A percentile compares a stretch with the other conserved stretches of the same genome.
These are phyloP conservation scores for Talaromyces sp. DNA, from an alignment of 2,329 filamentous ascomycete species.

Conservation along the genomic window DNA sequence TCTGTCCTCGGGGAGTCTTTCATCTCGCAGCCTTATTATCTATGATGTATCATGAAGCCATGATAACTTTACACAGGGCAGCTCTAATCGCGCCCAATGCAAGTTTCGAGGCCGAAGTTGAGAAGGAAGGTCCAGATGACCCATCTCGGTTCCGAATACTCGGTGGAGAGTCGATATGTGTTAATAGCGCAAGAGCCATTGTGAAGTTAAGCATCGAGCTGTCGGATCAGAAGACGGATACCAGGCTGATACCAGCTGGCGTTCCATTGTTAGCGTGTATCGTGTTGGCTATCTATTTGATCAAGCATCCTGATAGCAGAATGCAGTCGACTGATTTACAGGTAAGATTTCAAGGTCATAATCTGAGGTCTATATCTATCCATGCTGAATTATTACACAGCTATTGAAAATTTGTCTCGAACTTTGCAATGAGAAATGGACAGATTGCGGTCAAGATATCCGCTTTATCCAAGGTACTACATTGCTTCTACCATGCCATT, in stretches of 20 bases:
- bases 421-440: constrained; percentile 14
- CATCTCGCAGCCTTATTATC: constrained; percentile 9
- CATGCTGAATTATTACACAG: not conserved
- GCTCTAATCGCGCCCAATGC: constrained; percentile 10
- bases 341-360: not conserved
- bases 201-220: constrained; percentile 13
- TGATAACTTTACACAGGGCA: constrained; percentile 12
- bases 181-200: constrained; percentile 11
- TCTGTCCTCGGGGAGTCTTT: constrained; percentile 1
- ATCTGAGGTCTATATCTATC: not conserved
- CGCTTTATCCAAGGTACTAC: constrained; percentile 13
- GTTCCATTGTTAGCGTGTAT: constrained; percentile 14
- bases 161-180: constrained; percentile 11
- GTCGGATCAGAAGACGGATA: constrained; percentile 8
- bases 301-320: constrained; percentile 13
- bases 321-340: constrained; percentile 11
- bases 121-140: constrained; percentile 14
- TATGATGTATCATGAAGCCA: constrained; percentile 15
- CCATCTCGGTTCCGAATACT: constrained; percentile 12
- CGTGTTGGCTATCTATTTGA: constrained; percentile 13
- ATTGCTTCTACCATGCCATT: not conserved
- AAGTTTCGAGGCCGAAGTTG: constrained; percentile 11
- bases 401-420: constrained; percentile 12
- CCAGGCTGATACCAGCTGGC: constrained; percentile 7
- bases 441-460: constrained; percentile 9